Conservation (phyloP, 2,329 filamentous ascomycete species). For the Exophiala viscosa region DNA sequence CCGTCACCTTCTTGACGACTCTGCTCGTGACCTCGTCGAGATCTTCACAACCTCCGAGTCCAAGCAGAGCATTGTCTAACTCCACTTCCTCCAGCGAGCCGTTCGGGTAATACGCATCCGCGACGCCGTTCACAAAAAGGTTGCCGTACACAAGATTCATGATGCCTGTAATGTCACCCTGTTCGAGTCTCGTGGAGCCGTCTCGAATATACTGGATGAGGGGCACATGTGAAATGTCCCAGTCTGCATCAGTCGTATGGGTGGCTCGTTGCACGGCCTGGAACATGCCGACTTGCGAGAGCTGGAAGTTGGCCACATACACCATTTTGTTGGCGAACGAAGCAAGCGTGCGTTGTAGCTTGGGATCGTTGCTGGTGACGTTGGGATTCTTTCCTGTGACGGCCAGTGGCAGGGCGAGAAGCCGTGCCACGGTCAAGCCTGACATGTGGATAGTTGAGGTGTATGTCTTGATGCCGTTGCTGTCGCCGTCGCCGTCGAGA, state of each 20-base stretch:
- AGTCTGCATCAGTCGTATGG: background rate
- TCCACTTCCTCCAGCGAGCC: background rate
- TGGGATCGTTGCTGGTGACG: background rate
- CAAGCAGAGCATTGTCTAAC: background rate
- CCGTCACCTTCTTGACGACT: background rate
- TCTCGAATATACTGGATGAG: background rate
- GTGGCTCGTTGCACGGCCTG: background rate
- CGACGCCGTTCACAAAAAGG: background rate
- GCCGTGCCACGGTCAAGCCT: background rate
- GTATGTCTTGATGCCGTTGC: background rate
- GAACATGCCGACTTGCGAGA: background rate
- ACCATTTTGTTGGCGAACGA: slow-evolving; percentile 1
- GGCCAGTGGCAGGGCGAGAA: background rate
- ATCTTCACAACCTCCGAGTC: background rate
- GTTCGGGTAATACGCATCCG: background rate
- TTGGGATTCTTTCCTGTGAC: background rate
- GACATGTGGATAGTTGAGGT: slow-evolving; percentile 1
- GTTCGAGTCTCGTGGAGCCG: background rate
- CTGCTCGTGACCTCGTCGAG: background rate
- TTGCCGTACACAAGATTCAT: background rate
- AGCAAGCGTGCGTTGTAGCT: background rate
- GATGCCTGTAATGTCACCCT: background rate
- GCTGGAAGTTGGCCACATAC: background rate
- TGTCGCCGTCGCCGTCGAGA: background rate
- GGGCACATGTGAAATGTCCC: background rate